Evolutionary conservation across 2,329 filamentous ascomycete species (phyloP).

Genomic region (Shiraia sp.): DNA sequence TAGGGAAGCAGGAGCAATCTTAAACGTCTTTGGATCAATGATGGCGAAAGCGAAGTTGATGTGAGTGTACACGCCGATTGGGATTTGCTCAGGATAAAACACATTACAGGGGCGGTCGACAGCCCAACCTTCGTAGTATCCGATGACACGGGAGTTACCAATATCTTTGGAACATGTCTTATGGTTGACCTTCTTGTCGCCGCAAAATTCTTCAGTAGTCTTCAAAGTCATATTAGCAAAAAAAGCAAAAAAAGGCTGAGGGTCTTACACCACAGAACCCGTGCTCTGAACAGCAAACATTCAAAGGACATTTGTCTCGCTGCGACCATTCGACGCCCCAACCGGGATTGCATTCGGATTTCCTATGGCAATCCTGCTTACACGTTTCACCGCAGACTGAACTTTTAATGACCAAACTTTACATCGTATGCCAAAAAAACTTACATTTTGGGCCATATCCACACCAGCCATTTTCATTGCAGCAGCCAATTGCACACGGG

Average conservation of each 20-base stretch:
- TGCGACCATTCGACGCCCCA: background rate
- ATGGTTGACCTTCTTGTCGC: slow-evolving; percentile 1
- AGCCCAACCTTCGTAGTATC: slow-evolving; percentile 17
- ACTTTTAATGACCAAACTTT: background rate
- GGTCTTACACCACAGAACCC: slow-evolving; percentile 3
- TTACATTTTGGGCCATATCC: slow-evolving; percentile 2
- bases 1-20: background rate
- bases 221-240: slow-evolving; percentile 1
- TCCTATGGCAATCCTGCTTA: background rate
- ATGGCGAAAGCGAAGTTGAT: slow-evolving; percentile 14
- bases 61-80: slow-evolving; percentile 4
- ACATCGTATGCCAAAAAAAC: background rate
- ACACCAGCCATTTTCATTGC: slow-evolving; percentile 1
- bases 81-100: slow-evolving; percentile 9
- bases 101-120: background rate
- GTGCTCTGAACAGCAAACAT: slow-evolving; percentile 1
- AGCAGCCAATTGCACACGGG: slow-evolving; percentile 1
- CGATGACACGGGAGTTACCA: slow-evolving; percentile 3
- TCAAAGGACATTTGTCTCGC: slow-evolving; percentile 1
- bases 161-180: slow-evolving; percentile 3
- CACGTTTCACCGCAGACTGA: slow-evolving; percentile 1
- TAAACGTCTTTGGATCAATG: slow-evolving; percentile 10
- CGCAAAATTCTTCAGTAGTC: slow-evolving; percentile 1
- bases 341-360: slow-evolving; percentile 1
- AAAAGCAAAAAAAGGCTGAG: background rate